phyloP scores from a whole-genome alignment of 768 basidiomycete genomes.

The Amanita pallidorosea region DNA sequence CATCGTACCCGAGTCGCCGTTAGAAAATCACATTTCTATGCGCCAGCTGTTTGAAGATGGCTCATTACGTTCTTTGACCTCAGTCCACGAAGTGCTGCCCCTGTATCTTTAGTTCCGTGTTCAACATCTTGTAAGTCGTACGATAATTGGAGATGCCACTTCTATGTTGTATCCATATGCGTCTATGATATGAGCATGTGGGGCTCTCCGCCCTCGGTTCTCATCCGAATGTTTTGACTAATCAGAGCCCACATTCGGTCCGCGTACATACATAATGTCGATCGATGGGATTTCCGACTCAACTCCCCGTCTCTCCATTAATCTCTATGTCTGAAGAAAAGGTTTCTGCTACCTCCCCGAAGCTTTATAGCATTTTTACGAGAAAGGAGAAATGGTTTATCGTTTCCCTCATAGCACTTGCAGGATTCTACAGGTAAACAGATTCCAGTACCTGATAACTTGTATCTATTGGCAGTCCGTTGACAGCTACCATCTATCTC shows the following conservation, averaged over 20 bases:
- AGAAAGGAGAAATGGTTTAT: constrained; percentile 58
- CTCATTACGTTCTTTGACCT: constrained; percentile 27
- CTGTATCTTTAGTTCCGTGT: constrained; percentile 27
- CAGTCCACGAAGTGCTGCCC: constrained; percentile 44
- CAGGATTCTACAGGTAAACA: constrained; percentile 51
- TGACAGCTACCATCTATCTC: constrained; percentile 71
- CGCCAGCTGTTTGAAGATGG: constrained; percentile 26
- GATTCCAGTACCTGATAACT: not conserved
- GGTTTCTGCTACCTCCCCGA: constrained; percentile 34
- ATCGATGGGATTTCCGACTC: not conserved
- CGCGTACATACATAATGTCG: not conserved
- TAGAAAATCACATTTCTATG: constrained; percentile 22
- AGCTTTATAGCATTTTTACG: constrained; percentile 44
- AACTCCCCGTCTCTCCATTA: not conserved
- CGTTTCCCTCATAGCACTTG: constrained; percentile 44
- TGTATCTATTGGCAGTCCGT: constrained; percentile 34
- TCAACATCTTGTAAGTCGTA: not conserved
- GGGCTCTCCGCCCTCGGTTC: not conserved
- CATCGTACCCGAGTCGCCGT: constrained; percentile 24
- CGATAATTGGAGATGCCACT: too few relatives aligned
- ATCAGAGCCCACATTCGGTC: not conserved
- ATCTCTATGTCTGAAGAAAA: not conserved
- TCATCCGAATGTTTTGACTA: not conserved
- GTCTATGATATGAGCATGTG: too few relatives aligned
- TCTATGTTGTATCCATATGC: too few relatives aligned